Conservation (phyloP, 2,329 filamentous ascomycete genomes). For the Xylariales sp. region DNA sequence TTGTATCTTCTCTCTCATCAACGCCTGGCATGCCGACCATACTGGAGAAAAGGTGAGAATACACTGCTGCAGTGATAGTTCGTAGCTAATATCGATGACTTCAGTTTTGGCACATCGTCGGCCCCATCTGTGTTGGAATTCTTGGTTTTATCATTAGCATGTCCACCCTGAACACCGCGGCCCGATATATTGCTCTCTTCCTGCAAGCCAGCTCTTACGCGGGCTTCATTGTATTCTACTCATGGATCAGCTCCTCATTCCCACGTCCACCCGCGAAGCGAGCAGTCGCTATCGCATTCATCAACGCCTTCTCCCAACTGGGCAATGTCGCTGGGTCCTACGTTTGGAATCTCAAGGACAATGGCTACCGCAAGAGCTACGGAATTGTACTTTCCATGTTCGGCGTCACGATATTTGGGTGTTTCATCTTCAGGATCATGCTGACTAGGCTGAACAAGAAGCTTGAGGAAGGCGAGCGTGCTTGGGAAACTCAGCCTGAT, state of each 20-base stretch:
- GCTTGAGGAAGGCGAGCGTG: conserved; percentile 38
- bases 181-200: conserved; percentile 57
- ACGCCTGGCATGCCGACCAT: conserved; percentile 52
- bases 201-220: conserved; percentile 54
- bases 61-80: no score
- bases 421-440: conserved; percentile 42
- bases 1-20: conserved; percentile 50
- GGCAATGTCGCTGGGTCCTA: conserved; percentile 59
- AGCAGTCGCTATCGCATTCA: conserved; percentile 55
- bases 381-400: conserved; percentile 63
- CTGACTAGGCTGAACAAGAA: conserved; percentile 42
- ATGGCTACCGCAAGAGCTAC: conserved; percentile 61
- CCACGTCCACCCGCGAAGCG: conserved; percentile 57
- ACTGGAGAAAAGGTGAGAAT: conserved; percentile 45
- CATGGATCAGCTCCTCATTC: conserved; percentile 54
- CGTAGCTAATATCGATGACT: no score
- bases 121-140: conserved; percentile 48
- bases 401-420: conserved; percentile 51
- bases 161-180: conserved; percentile 49
- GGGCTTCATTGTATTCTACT: conserved; percentile 54
- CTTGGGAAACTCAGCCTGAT: conserved; percentile 30
- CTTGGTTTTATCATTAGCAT: conserved; percentile 57
- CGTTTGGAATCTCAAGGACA: conserved; percentile 54
- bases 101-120: conserved; percentile 54
- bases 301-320: conserved; percentile 55